Percentiles rank a stretch among this genome's conserved stretches.
Conservation (phyloP, 1,139 yeast species). For the Meyerozyma elateridarum region DNA sequence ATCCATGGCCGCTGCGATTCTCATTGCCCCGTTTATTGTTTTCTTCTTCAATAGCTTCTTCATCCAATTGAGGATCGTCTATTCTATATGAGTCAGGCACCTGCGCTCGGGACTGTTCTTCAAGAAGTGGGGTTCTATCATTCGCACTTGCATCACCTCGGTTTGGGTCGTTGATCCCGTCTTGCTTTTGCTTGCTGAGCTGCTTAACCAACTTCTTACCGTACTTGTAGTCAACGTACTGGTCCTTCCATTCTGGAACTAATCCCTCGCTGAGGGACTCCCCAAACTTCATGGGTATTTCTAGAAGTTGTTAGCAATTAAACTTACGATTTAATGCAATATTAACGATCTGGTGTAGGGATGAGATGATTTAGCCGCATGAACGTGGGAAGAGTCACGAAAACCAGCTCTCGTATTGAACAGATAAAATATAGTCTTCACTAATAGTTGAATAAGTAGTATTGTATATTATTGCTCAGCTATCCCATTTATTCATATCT, state of each 20-base stretch:
- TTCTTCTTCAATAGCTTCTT: conserved; percentile 5
- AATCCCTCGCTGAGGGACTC: conserved; percentile 54
- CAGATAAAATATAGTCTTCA: no score
- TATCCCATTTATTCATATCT: conserved; percentile 45
- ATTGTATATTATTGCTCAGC: no score
- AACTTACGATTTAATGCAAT: no score
- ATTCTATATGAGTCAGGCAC: conserved; percentile 3
- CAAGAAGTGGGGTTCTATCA: conserved; percentile 19
- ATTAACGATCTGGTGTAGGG: no score
- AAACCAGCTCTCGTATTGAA: no score
- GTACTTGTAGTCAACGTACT: conserved; percentile 69
- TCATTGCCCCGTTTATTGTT: background rate
- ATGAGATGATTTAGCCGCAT: no score
- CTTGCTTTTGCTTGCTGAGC: conserved; percentile 10
- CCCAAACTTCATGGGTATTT: conserved; percentile 50
- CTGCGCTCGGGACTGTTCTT: background rate
- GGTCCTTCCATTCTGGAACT: conserved; percentile 85
- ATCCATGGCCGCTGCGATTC: background rate
- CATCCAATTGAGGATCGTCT: conserved; percentile 6
- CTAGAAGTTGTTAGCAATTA: no score
- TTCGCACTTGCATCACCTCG: conserved; percentile 3
- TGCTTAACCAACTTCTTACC: conserved; percentile 39
- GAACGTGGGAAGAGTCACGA: no score
- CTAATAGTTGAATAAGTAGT: no score
- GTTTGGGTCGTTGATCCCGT: no score